Base-by-base conservation (phyloP, 768 basidiomycete genomes). In the Phlegmacium glaucopus region DNA sequence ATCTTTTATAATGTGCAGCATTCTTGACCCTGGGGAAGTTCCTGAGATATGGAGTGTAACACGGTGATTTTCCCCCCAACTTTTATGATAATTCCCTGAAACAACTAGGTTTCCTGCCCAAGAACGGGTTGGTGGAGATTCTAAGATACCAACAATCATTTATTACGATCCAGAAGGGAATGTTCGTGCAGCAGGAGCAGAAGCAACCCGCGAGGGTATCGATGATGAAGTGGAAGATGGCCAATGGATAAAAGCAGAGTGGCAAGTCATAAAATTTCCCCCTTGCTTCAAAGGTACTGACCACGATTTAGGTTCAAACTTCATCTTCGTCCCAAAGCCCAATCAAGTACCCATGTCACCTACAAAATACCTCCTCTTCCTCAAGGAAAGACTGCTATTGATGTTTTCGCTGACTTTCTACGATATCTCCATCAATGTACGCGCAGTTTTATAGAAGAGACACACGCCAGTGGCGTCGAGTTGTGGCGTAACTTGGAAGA, bases 381-480 rank as follows among this genome's bases (percentile, higher is more conserved):
- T 1, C 46, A 51, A 6, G 65, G 65, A 44, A 77, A 68, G 61
- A 60, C 67, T 4, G 68, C 70, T 1, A 49, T 71, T 1, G 63
- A 75, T 16, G 54, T 82, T 17, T 68, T 79, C n/a, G 58, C 67
- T 0, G 80, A 82, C 51, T 82, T 79, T 43, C 53, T 81, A 48
- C 53, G 45, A 16, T 82, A 82, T 51, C 62, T 83, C 3, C 71
- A 66, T 34, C 34, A 63, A 4, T 78, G 78, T 43, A 68, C 72
- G 0, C 65, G 61, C 37, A 60, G 57, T 4, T 82, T 76, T 46
- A 80, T 83, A 40, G 56, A 63, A 26, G 75, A 80, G 17, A 68
- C 71, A 3, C 74, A 77, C 36, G 56, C 66, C 0, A 70, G 65
- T 49, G 79, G 81, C 1, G 52, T 32, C 12, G 62, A 65, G 9